Evolutionary conservation across 495 filamentous ascomycete genomes (phyloP).

Genomic region (Aspergillus cavernicola): DNA sequence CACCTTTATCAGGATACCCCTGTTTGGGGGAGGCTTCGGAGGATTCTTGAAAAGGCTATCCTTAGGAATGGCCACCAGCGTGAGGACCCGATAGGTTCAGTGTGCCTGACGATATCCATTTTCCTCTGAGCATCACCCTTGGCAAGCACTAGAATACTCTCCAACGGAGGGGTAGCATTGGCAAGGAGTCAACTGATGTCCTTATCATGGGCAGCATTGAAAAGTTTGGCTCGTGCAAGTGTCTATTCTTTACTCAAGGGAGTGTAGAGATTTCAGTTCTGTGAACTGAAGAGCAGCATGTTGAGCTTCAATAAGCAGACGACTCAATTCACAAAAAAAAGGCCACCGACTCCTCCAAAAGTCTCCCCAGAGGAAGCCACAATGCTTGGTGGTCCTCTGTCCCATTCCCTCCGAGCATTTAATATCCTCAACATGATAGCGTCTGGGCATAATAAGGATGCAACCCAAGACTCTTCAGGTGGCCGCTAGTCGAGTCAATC

Average conservation of each 20-base stretch:
- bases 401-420: background rate
- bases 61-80: background rate
- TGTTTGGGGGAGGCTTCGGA: background rate
- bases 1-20: background rate
- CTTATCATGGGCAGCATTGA: background rate
- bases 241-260: no score
- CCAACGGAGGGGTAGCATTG: background rate
- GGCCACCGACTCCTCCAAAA: no score
- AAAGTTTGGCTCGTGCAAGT: no score
- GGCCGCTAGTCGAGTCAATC: background rate
- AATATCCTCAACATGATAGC: conserved; percentile 1
- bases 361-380: conserved; percentile 6
- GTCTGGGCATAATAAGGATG: conserved; percentile 6
- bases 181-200: no score
- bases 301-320: no score
- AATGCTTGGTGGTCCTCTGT: conserved; percentile 4
- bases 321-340: no score
- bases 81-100: background rate
- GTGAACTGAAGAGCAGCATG: no score
- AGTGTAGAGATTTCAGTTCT: no score
- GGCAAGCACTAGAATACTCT: background rate
- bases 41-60: background rate
- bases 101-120: background rate
- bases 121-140: background rate
- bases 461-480: conserved; percentile 12